Evolutionary conservation across 257 asterid species (phyloP), one percentile per base, ranked within the genome.

Genomic region (Solanum infundibuliforme): DNA sequence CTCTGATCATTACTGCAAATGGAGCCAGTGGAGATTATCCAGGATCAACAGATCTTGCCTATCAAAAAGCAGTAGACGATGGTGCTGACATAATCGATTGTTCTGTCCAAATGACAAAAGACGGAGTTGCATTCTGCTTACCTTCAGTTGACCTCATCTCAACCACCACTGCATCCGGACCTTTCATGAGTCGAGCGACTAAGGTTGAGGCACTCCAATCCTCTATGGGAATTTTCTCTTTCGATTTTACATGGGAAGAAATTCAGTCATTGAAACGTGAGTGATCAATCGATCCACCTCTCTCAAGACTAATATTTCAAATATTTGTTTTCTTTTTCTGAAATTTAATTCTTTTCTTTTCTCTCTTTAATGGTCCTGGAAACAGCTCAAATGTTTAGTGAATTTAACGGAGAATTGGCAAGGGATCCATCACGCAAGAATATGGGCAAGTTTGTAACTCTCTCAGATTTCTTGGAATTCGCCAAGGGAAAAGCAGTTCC

Each of bases 11-110:
- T 72, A 71, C 99, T 58, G 95, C 96, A 86, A 94, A 94, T 32
- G 99, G 99, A 88, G 98, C 98, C 10, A 95, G 98, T 82, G 98
- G 98, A 65, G 98, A 95, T 90, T 94, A 86, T 90, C 98, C 88
- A 0, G 98, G 98, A 29, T 89, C 96, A 11, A 90, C 93, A 48
- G 98, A 97, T 93, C 93, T 95, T 27, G 99, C 99, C 60, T 97
- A 93, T 87, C 95, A 95, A 85, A 97, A 94, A 88, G 99, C 99
- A 18, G 81, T 86, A 71, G 88, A 86, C 0, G 98, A 97, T 48
- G 98, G 99, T 2, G 93, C 94, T 55, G 99, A 97, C 89, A 92
- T 95, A 84, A 93, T 97, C 9, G 99, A 97, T 84, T 97, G 99
- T 86, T 92, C 95, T 1, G 99, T 95, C 86, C 99, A 95, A 91